Conservation (phyloP, 768 basidiomycete genomes). For the Leucosporidium creatinivorum region DNA sequence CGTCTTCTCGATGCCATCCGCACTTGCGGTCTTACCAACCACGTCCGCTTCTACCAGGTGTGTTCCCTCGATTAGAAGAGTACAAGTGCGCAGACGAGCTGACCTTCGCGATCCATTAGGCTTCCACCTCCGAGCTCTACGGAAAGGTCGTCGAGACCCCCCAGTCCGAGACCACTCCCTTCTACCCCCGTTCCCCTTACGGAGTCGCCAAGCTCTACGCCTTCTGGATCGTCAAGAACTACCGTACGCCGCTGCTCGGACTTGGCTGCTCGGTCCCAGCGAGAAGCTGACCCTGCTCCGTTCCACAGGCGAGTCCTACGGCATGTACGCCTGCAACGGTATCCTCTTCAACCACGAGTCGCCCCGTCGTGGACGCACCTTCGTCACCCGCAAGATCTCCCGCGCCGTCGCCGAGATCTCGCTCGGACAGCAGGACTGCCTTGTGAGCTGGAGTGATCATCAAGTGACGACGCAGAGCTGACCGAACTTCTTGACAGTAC, state of each 20-base stretch:
- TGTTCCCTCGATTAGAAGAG: background rate
- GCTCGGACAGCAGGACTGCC: conserved; percentile 75
- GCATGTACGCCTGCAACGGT: conserved; percentile 93
- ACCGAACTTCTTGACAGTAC: too few species aligned
- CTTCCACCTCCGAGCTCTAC: conserved; percentile 93
- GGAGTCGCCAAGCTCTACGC: conserved; percentile 78
- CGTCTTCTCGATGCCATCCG: conserved; percentile 92
- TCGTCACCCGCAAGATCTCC: conserved; percentile 91
- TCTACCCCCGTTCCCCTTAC: conserved; percentile 96
- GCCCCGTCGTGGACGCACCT: conserved; percentile 85
- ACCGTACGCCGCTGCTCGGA: conserved; percentile 28
- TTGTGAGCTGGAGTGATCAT: too few species aligned
- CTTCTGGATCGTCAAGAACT: conserved; percentile 44
- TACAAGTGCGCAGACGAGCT: background rate
- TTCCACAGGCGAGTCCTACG: conserved; percentile 78
- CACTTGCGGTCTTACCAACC: conserved; percentile 86
- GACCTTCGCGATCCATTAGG: conserved; percentile 40
- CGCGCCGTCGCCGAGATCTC: conserved; percentile 87
- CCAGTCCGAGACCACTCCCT: conserved; percentile 91
- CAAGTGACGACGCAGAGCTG: too few species aligned
- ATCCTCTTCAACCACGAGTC: conserved; percentile 99
- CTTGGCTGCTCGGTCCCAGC: background rate
- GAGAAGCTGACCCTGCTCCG: background rate
- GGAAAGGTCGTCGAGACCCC: conserved; percentile 94
- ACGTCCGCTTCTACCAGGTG: conserved; percentile 84